Base-by-base conservation (phyloP, 2,329 filamentous ascomycete genomes). In the Coniella vitis region DNA sequence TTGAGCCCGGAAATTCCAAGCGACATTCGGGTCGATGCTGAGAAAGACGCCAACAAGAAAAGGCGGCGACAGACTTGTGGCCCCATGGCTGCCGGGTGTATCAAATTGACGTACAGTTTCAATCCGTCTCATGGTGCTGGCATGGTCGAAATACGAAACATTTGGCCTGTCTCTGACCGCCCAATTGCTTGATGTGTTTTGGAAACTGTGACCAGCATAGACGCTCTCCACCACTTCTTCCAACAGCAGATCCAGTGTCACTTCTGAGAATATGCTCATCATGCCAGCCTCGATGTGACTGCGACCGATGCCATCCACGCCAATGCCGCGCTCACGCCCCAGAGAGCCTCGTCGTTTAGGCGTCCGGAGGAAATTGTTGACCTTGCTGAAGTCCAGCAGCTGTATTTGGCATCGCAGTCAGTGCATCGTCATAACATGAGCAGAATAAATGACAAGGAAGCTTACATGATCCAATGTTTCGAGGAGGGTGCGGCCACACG, bases 1-100 rank as follows among this genome's bases (percentile, higher is more conserved):
- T 44, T 81, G 73, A 0, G 73, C 71, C n/a, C 67, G 64, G 55
- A 78, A 78, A 3, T 65, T 60, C 74, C 77, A 80, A 34, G 47
- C 65, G 56, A 40, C 67, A 57, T 14, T 66, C 56, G 54, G 65
- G 2, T 71, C 66, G 21, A 79, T 70, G 12, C 20, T 34, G 4
- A 80, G 60, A 20, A 74, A 66, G 32, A 80, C 66, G 38, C 31
- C 45, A 38, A 53, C 52, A 12, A 19, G 41, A 7, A 8, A 17
- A 16, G 12, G 36, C 13, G 22, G 0, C 2, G 2, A n/a, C 7
- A 14, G 17, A 21, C 12, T 9, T 7, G n/a, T 7, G 19, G 5
- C 3, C 8, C 31, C 37, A 5, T 2, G 21, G 16, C 13, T 13
- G 14, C 34, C 13, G n/a, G 13, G 5, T 16, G 25, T 39, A 17